Evolutionary conservation across 495 filamentous ascomycete genomes (phyloP), one percentile per base, ranked within the genome.

Genomic region (Lasiosphaeria miniovina): DNA sequence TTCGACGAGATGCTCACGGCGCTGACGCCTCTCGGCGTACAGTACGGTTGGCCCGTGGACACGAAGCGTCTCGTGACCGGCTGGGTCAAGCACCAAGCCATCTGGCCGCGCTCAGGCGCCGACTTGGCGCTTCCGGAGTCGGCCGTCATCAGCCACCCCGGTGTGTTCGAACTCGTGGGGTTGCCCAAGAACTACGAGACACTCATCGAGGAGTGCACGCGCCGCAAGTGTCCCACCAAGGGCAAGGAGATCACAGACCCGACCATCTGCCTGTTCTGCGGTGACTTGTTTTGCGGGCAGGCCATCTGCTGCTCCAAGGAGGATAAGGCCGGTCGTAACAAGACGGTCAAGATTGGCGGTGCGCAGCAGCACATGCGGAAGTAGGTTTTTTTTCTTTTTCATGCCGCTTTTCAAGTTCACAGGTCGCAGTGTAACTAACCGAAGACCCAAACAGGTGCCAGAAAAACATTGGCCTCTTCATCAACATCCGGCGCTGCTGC

Each of bases 401-500:
- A 9, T 36, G 32, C 10, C 4, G 12, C 2, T 56, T 15, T 31
- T 46, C 7, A 54, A 9, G 11, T 24, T 31, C 5, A 57, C 60
- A 51, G 61, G 62, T 64, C 54, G 68, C 33, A 6, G 24, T 11
- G 12, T 58, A 0, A 36, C 14, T 34, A 46, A 36, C 24, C 24
- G 24, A 24, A 24, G 2, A 24, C 24, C 24, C 24, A 33, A 49
- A 36, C 60, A 96, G 91, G 65, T 98, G 94, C 73, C 91, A 93
- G 63, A 86, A 86, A 59, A 88, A 90, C 66, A 86, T 94, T 33
- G 94, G 95, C 17, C 72, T 97, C 33, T 98, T 93, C 76, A 88
- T 99, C 74, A 96, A 96, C 71, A 94, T 99, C 67, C 86, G 92
- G 54, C 96, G 96, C 77, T 96, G 95, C 75, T 88, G 83, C 49